These are phyloP conservation scores for Chloris gayana DNA, from an alignment of 176 grass and related monocot species.

Conservation along the genomic window DNA sequence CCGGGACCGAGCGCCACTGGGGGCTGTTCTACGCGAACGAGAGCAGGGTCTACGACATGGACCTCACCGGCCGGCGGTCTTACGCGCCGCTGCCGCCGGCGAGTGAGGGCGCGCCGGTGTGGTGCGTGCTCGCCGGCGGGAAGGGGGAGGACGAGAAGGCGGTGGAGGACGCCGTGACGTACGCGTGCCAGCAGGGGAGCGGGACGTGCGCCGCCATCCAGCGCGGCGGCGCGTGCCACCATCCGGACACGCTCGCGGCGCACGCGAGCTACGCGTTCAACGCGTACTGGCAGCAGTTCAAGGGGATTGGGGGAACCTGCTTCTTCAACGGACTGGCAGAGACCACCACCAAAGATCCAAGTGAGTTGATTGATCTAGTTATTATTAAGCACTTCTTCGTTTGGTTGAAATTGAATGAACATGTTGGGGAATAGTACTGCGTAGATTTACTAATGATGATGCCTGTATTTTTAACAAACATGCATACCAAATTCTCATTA, in stretches of 20 bases:
- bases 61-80: slow-evolving; percentile 45
- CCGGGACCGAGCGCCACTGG: slow-evolving; percentile 60
- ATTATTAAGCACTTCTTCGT: background rate
- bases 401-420: background rate
- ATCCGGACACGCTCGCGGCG: slow-evolving; percentile 39
- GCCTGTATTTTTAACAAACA: too few relatives aligned
- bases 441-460: too few relatives aligned
- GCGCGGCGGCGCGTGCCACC: slow-evolving; percentile 45
- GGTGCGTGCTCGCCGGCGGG: slow-evolving; percentile 49
- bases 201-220: slow-evolving; percentile 57
- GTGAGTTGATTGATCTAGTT: slow-evolving; percentile 40
- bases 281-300: slow-evolving; percentile 64
- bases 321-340: slow-evolving; percentile 63
- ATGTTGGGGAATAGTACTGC: too few relatives aligned
- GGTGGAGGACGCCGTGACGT: slow-evolving; percentile 36
- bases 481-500: too few relatives aligned
- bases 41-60: slow-evolving; percentile 47
- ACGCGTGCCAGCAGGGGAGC: slow-evolving; percentile 64
- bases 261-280: slow-evolving; percentile 83
- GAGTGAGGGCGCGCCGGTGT: slow-evolving; percentile 23
- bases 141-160: slow-evolving; percentile 37
- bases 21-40: slow-evolving; percentile 62
- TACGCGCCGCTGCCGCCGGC: slow-evolving; percentile 29
- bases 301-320: slow-evolving; percentile 45
- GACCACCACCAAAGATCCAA: slow-evolving; percentile 56